These are phyloP conservation scores for Sporisorium sorghi DNA, from an alignment of 1,284 basidiomycete species.

Conservation along the genomic window DNA sequence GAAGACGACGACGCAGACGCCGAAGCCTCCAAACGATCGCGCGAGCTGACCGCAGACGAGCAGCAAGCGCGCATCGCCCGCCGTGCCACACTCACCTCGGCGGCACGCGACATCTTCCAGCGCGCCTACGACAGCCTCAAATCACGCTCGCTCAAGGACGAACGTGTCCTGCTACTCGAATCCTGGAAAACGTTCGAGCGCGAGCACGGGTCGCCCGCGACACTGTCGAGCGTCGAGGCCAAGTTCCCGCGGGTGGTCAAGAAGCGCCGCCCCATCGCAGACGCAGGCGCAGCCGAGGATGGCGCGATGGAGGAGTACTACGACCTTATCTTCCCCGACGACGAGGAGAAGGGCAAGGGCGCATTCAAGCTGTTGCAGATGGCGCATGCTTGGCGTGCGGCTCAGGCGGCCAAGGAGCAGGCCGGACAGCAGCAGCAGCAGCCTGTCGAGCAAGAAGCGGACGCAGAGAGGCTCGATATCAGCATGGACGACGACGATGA, in stretches of 20 bases:
- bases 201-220: slow-evolving; percentile 75
- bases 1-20: slow-evolving; percentile 77
- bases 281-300: slow-evolving; percentile 31
- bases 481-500: slow-evolving; percentile 18
- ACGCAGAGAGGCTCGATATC: slow-evolving; percentile 14
- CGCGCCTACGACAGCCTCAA: slow-evolving; percentile 88
- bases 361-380: slow-evolving; percentile 64
- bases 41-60: slow-evolving; percentile 47
- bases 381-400: slow-evolving; percentile 63
- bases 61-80: slow-evolving; percentile 70
- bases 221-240: slow-evolving; percentile 80
- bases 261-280: slow-evolving; percentile 70
- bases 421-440: slow-evolving; percentile 2
- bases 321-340: slow-evolving; percentile 68
- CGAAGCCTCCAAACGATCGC: slow-evolving; percentile 42
- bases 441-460: not conserved
- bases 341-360: slow-evolving; percentile 63
- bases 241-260: slow-evolving; percentile 93
- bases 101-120: slow-evolving; percentile 83
- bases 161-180: slow-evolving; percentile 89
- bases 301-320: slow-evolving; percentile 67
- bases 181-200: slow-evolving; percentile 93
- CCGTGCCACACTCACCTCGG: slow-evolving; percentile 74
- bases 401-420: slow-evolving; percentile 42
- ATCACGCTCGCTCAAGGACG: slow-evolving; percentile 82